A percentile compares a stretch with the other conserved stretches of the same genome.
These are phyloP conservation scores for Glycyrrhiza uralensis DNA, from an alignment of 306 rosid genomes.

Conservation along the genomic window DNA sequence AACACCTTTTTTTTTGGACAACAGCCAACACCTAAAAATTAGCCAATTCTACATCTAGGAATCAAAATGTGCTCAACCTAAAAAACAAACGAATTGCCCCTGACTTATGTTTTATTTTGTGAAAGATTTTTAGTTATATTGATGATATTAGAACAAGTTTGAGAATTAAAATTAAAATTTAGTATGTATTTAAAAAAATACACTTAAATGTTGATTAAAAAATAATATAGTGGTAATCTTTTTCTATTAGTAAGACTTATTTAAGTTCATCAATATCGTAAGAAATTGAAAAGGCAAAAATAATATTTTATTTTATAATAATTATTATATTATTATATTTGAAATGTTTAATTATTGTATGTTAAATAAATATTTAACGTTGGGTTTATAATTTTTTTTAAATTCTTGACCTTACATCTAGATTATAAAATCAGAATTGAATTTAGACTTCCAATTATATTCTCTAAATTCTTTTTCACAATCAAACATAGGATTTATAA, in stretches of 20 bases:
- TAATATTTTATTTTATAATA: background rate
- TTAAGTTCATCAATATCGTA: background rate
- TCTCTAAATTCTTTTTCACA: background rate
- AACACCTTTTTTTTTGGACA: no score
- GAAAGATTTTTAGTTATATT: background rate
- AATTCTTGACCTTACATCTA: background rate
- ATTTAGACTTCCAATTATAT: background rate
- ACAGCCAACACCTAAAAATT: no score
- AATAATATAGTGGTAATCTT: background rate
- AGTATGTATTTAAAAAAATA: background rate
- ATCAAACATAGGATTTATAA: background rate
- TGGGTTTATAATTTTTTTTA: background rate
- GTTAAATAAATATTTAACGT: background rate
- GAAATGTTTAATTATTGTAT: background rate
- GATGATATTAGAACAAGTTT: background rate
- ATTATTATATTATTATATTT: background rate
- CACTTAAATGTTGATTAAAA: background rate
- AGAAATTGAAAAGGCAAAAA: background rate
- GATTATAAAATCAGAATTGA: background rate
- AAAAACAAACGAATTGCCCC: no score
- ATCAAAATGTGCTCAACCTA: no score
- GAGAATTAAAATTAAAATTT: background rate
- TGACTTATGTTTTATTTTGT: background rate
- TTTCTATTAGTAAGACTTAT: background rate
- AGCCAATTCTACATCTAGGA: no score